Base-by-base conservation (phyloP, 2,329 filamentous ascomycete species). In the Periconia sp. region DNA sequence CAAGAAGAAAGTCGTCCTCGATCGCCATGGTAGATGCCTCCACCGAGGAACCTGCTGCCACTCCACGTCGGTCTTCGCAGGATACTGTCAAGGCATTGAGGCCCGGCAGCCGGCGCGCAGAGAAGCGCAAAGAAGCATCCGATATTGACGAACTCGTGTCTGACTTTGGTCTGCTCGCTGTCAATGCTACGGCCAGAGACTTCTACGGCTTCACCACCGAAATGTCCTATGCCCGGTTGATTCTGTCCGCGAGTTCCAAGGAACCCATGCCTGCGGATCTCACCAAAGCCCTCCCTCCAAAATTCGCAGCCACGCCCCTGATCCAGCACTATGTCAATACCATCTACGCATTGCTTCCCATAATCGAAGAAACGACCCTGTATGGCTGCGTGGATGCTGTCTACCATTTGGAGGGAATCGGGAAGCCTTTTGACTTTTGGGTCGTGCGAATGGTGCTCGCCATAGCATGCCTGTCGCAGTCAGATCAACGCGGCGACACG, bases 131-230 rank as follows among this genome's bases (percentile, higher is more conserved):
- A 59, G 93, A 97, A 71, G 89, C 90, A 44, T 89, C 87, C 0
- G 91, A 96, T 71, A 91, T 97, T 50, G 93, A 97, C 74, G 88
- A 94, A 49, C 79, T 97, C 2, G 90, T 97, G 19, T 95, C 92
- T 1, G 92, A 96, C 67, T 96, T 97, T 79, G 92, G 92, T 50
- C 93, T 91, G 66, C 77, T 97, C 86, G 91, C 93, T 6, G 91
- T 99, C 68, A 96, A 96, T 77, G 92, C 94, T 27, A 97, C 92
- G 0, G 93, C 92, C 1, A 84, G 92, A 68, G 94, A 97, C 73
- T 97, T 97, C 68, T 91, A 96, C 71, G 89, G 91, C 9, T 91
- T 92, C 53, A 87, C 89, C 30, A 89, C 86, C 55, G 91, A 91
- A 65, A 95, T 96, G 83, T 96, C 92, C 0, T 97, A 97, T 80